Evolutionary conservation across 306 rosid genomes (phyloP), one percentile per base, ranked within the genome.

Genomic region (Rosa rugosa): DNA sequence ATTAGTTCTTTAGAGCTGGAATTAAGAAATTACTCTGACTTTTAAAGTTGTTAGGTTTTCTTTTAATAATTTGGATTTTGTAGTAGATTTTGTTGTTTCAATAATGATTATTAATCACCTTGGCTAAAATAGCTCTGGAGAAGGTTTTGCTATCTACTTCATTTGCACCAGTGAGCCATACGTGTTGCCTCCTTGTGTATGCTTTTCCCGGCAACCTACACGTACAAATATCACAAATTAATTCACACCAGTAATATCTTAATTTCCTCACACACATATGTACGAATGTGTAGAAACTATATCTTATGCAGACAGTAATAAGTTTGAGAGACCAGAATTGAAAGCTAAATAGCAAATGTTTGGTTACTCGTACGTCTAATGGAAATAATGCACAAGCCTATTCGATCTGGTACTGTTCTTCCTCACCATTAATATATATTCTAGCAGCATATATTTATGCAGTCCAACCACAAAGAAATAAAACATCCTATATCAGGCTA

Each of bases 151-250:
- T 93, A 78, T 91, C 97, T 53, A 89, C 94, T 72, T 96, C 94
- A 79, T 93, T 90, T 50, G 97, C 97, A 23, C 96, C 94, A 0
- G 94, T 82, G 25, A 95, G 93, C 99, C 99, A 95, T 27, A 95
- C 82, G 69, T 93, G 99, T 51, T 91, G 90, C 83, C 93, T 83
- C 82, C 87, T 89, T 4, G 89, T 69, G 71, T 85, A 93, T 66
- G 99, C 99, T 69, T 87, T 95, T 78, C 99, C 99, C 2, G 99
- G 99, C 83, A 93, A 86, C 87, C 99, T 93, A 54, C 45, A 46
- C 31, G 40, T 3, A 62, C 12, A 27, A 11, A 41, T 41, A 23
- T 59, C 78, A 41, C 31, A 11, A 1, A 57, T 64, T 14, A 34
- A 64, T 64, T 64, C 22, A 64, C 44, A 64, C 4, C 22, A 67